Conservation (phyloP, 1,139 yeast species). For the Ashbya aceris region DNA sequence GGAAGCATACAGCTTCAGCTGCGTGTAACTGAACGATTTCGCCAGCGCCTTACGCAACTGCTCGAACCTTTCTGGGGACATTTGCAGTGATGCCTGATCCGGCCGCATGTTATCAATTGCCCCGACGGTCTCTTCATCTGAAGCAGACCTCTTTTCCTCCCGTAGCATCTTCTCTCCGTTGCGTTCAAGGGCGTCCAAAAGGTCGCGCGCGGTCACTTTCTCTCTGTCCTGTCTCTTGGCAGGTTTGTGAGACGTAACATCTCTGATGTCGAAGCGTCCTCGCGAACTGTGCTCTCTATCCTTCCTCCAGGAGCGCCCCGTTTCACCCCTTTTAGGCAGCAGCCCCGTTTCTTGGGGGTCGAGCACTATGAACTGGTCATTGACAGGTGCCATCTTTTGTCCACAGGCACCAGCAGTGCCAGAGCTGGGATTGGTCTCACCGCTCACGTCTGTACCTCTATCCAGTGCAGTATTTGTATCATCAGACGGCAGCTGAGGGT, state of each 20-base stretch:
- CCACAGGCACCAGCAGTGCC: slow-evolving; percentile 16
- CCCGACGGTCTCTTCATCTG: slow-evolving; percentile 25
- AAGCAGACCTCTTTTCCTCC: slow-evolving; percentile 19
- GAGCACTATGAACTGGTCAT: slow-evolving; percentile 22
- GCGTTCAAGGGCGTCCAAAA: no score
- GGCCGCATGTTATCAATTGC: slow-evolving; percentile 29
- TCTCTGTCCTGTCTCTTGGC: no score
- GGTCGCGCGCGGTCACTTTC: no score
- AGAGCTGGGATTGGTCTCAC: no score
- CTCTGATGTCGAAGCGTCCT: no score
- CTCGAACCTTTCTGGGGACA: slow-evolving; percentile 25
- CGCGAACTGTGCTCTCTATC: no score
- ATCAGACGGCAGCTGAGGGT: no score
- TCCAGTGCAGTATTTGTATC: no score
- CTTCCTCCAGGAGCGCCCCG: no score
- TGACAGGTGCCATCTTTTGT: no score
- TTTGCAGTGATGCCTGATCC: slow-evolving; percentile 5
- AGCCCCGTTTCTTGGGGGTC: slow-evolving; percentile 23
- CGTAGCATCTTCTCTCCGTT: slow-evolving; percentile 12
- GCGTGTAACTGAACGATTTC: slow-evolving; percentile 26
- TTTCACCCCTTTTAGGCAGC: slow-evolving; percentile 2
- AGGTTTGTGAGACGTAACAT: no score
- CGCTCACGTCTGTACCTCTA: no score
- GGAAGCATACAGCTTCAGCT: slow-evolving; percentile 20
- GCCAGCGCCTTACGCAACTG: slow-evolving; percentile 23